Evolutionary conservation across 2,329 filamentous ascomycete species (phyloP).

Genomic region (Stachybotrys elegans): DNA sequence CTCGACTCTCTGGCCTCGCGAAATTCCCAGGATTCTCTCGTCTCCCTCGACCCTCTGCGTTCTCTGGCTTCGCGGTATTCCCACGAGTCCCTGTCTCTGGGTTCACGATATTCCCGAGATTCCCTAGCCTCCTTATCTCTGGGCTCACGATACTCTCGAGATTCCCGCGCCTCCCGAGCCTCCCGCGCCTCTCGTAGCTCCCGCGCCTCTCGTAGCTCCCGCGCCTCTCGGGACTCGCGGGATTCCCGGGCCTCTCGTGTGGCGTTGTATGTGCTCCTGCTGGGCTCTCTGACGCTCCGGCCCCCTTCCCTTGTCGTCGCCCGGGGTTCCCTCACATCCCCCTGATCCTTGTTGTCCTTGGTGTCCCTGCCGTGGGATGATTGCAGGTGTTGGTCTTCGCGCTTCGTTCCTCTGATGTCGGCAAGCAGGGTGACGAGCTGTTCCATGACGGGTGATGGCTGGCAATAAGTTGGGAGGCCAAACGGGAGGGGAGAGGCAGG

Average conservation of each 20-base stretch:
- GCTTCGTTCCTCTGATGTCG: conserved; percentile 3
- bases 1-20: not conserved
- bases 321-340: not conserved
- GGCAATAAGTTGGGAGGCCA: not conserved
- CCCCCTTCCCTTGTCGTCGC: not conserved
- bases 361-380: not conserved
- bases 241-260: not conserved
- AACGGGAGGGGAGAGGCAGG: not conserved
- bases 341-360: not conserved
- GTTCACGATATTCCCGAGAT: not conserved
- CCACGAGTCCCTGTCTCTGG: not conserved
- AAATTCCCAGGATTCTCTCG: not conserved
- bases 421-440: conserved; percentile 4
- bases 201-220: too few relatives aligned
- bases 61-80: not conserved
- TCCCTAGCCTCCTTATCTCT: not conserved
- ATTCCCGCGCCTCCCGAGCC: not conserved
- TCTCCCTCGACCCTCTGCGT: not conserved
- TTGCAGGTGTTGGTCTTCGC: not conserved
- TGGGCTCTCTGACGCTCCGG: not conserved
- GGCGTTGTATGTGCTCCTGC: not conserved
- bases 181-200: too few relatives aligned
- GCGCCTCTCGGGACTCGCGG: too few relatives aligned
- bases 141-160: not conserved
- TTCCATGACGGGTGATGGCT: conserved; percentile 3